Conservation (phyloP, 306 rosid genomes). For the peach (Prunus persica) region Prunus_persica_NCBIv2 NC_034012.1:4823501-4824000, state of each 20-base stretch:
- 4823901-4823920: conserved; percentile 53
- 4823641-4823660: neutral
- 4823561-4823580: neutral
- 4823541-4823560: neutral
- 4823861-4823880: conserved; percentile 85
- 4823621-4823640: neutral
- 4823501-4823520: neutral
- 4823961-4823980: conserved; percentile 93
- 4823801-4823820: neutral
- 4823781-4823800: neutral
- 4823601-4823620: neutral
- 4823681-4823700: neutral
- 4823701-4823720: neutral
- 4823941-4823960: conserved; percentile 45
- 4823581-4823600: neutral
- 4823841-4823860: conserved; percentile 20
- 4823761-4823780: neutral
- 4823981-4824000: conserved; percentile 38
- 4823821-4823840: conserved; percentile 13
- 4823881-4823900: conserved; percentile 47
- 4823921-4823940: conserved; percentile 42
- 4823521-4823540: neutral
- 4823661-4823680: neutral
- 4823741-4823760: neutral
- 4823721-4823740: neutral